A percentile compares a stretch with the other conserved stretches of the same genome.
Evolutionary conservation across 768 basidiomycete genomes (phyloP).

Genomic region (Trametes cinnabarina): DNA sequence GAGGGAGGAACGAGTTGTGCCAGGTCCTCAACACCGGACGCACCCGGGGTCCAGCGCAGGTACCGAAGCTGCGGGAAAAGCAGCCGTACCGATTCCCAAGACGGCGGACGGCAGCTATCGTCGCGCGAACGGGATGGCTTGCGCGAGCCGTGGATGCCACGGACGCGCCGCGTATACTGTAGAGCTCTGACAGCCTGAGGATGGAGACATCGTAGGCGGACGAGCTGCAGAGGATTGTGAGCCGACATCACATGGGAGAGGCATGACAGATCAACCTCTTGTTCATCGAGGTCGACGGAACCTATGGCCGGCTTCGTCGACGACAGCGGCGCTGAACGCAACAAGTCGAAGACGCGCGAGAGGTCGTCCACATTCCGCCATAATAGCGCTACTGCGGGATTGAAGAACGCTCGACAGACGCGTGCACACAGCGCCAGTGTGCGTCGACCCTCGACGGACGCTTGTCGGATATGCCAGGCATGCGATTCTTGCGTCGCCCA

Average conservation of each 20-base stretch:
- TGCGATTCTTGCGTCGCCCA: background rate
- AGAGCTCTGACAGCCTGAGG: background rate
- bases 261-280: background rate
- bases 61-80: constrained; percentile 2
- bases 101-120: background rate
- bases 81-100: background rate
- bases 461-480: constrained; percentile 1
- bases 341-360: background rate
- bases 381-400: constrained; percentile 7
- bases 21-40: background rate
- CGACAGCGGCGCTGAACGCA: background rate
- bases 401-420: constrained; percentile 9
- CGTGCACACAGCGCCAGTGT: constrained; percentile 10
- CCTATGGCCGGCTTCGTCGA: background rate
- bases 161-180: constrained; percentile 6
- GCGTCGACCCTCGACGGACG: background rate
- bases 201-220: background rate
- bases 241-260: background rate
- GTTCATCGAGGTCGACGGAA: background rate
- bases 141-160: background rate
- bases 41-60: constrained; percentile 5
- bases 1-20: background rate
- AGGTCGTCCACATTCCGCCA: constrained; percentile 12
- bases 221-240: background rate
- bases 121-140: background rate